Evolutionary conservation across 768 basidiomycete species (phyloP).

Genomic region (Cantharellus anzutake): DNA sequence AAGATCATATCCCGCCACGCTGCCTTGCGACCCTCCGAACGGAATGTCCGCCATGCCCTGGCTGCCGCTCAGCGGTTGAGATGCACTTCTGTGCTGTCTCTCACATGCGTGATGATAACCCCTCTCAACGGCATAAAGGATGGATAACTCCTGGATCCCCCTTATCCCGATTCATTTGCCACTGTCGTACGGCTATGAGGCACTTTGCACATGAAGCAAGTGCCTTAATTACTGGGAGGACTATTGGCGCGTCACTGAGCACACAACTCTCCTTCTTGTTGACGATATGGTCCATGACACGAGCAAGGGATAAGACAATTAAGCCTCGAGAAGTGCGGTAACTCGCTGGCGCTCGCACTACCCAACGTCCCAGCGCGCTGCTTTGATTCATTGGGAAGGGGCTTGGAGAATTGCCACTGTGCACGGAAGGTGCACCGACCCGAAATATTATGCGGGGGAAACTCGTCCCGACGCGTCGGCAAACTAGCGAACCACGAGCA

Average conservation of each 20-base stretch:
- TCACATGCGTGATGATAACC: background rate
- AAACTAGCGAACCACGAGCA: too few relatives aligned
- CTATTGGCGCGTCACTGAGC: conserved; percentile 1
- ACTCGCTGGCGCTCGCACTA: too few relatives aligned
- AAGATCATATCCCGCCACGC: background rate
- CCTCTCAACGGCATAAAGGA: background rate
- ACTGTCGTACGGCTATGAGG: background rate
- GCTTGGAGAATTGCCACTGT: too few relatives aligned
- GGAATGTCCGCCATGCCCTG: conserved; percentile 11
- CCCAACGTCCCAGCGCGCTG: too few relatives aligned
- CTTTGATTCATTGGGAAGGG: too few relatives aligned
- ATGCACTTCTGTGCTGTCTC: conserved; percentile 5
- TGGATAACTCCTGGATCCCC: background rate
- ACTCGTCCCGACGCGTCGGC: too few relatives aligned
- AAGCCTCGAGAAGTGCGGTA: too few relatives aligned
- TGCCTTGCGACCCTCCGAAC: conserved; percentile 8
- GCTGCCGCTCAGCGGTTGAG: conserved; percentile 9
- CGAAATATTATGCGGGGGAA: too few relatives aligned
- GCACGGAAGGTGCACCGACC: too few relatives aligned
- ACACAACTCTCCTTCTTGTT: conserved; percentile 8
- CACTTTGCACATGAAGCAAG: background rate
- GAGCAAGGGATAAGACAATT: background rate
- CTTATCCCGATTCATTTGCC: background rate
- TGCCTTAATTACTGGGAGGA: conserved; percentile 3
- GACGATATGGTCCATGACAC: conserved; percentile 6